Conservation (phyloP, 2,329 filamentous ascomycete genomes). For the Grosmannia serpens region DNA sequence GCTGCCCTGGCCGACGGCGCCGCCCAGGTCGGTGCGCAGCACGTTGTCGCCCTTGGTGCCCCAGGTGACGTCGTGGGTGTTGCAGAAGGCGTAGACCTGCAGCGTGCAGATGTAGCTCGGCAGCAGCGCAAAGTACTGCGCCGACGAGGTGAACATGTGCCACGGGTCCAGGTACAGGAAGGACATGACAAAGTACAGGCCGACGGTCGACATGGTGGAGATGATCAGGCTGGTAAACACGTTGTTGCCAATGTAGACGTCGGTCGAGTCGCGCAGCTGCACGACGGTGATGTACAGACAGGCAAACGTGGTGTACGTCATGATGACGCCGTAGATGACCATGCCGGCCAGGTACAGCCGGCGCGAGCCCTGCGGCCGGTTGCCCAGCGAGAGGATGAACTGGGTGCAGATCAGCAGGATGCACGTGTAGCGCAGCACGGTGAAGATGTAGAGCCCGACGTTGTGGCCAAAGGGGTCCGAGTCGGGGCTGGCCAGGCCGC, state of each 20-base stretch:
- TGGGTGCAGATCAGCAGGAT: conserved; percentile 85
- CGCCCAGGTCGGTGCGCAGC: conserved; percentile 81
- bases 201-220: conserved; percentile 76
- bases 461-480: conserved; percentile 88
- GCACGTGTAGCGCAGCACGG: conserved; percentile 72
- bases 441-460: conserved; percentile 76
- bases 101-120: conserved; percentile 93
- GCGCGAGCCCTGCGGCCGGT: conserved; percentile 87
- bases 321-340: conserved; percentile 85
- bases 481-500: conserved; percentile 65
- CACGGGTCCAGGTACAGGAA: conserved; percentile 96
- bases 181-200: conserved; percentile 92
- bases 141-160: conserved; percentile 93
- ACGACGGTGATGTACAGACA: conserved; percentile 77
- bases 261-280: conserved; percentile 50
- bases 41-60: conserved; percentile 98
- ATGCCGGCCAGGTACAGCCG: conserved; percentile 82
- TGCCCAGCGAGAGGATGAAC: conserved; percentile 93
- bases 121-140: conserved; percentile 85
- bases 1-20: conserved; percentile 60
- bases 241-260: conserved; percentile 57
- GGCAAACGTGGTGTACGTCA: conserved; percentile 89
- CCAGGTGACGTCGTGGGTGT: conserved; percentile 98
- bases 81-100: conserved; percentile 98
- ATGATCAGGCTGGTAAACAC: conserved; percentile 93